A percentile compares a stretch with the other conserved stretches of the same genome.
Conservation (phyloP, 2,329 filamentous ascomycete genomes). For the Claviceps capensis region DNA sequence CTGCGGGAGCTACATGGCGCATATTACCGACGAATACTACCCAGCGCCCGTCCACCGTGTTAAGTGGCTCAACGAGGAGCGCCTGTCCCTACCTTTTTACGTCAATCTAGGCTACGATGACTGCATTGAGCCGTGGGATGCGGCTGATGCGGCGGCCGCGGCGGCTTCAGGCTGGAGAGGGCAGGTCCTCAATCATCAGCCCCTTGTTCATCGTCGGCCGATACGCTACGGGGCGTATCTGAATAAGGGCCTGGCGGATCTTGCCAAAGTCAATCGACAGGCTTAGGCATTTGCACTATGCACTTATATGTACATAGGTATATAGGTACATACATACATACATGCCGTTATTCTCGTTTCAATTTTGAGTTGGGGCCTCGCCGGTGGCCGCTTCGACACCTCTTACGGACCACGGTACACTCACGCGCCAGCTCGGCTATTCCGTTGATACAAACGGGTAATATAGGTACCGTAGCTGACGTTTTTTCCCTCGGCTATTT, state of each 20-base stretch:
- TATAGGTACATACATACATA: no score
- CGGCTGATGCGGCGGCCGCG: neutral
- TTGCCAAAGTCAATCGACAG: constrained; percentile 1
- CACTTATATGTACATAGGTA: no score
- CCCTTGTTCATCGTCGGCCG: neutral
- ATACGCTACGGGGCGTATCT: neutral
- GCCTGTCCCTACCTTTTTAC: constrained; percentile 7
- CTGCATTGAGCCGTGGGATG: constrained; percentile 4
- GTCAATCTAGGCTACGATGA: constrained; percentile 6
- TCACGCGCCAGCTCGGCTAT: no score
- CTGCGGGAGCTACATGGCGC: constrained; percentile 7
- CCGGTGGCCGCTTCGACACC: no score
- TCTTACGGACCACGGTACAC: no score
- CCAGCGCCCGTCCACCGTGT: constrained; percentile 7
- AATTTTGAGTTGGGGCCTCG: no score
- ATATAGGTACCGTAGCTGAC: no score
- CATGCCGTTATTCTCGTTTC: no score
- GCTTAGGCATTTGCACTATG: neutral
- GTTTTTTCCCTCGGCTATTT: no score
- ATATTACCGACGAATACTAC: constrained; percentile 6
- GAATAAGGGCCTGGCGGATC: neutral
- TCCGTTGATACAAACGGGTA: no score
- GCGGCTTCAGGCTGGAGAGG: no score
- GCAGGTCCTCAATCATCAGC: no score
- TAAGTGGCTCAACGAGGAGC: constrained; percentile 6